Evolutionary conservation across 1,139 yeast genomes (phyloP).

Genomic region (Nakaseomyces glabratus): DNA sequence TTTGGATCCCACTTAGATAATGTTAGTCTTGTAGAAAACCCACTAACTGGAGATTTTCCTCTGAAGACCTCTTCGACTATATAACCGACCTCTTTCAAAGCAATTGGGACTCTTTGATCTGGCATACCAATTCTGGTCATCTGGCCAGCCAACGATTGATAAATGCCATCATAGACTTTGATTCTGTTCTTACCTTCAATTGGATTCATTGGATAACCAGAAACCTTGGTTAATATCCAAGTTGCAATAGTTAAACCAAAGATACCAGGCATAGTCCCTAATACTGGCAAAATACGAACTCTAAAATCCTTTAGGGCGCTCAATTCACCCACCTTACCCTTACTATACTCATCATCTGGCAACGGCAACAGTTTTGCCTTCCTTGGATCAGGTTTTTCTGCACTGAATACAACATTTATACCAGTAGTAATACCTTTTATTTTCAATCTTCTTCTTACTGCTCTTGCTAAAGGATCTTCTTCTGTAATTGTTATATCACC

Average conservation of each 20-base stretch:
- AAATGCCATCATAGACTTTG: constrained; percentile 72
- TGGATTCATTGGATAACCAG: constrained; percentile 84
- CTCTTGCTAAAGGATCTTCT: constrained; percentile 88
- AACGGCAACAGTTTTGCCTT: constrained; percentile 82
- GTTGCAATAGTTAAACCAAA: constrained; percentile 89
- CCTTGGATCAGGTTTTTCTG: constrained; percentile 93
- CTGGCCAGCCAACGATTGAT: constrained; percentile 81
- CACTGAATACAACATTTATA: constrained; percentile 82
- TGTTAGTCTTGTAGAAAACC: constrained; percentile 68
- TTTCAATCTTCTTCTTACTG: constrained; percentile 75
- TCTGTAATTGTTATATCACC: constrained; percentile 74
- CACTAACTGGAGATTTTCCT: constrained; percentile 86
- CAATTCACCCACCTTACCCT: constrained; percentile 79
- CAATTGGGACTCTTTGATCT: constrained; percentile 66
- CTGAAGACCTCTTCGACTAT: constrained; percentile 87
- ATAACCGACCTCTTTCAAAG: constrained; percentile 67
- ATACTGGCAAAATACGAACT: constrained; percentile 85
- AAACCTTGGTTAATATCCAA: constrained; percentile 63
- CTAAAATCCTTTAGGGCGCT: constrained; percentile 84
- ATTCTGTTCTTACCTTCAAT: constrained; percentile 85
- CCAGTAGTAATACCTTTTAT: constrained; percentile 66
- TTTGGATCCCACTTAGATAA: constrained; percentile 77
- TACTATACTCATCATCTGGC: constrained; percentile 65
- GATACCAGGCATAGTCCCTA: constrained; percentile 95
- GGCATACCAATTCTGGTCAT: constrained; percentile 62